Conservation (phyloP, 139 green algal genomes). For the Picochlorum sp. region DNA sequence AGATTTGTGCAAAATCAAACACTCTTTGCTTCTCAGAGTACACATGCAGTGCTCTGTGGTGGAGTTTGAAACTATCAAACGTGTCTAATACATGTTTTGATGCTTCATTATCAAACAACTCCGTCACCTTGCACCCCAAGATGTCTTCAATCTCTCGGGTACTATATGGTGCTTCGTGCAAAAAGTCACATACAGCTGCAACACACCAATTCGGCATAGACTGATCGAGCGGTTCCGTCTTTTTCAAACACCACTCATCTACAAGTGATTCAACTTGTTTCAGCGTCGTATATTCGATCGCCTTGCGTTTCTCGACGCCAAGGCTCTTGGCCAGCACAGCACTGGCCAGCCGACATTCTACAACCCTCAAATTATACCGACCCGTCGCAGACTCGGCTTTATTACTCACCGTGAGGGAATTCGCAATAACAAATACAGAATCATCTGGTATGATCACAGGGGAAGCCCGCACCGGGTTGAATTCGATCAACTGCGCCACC, state of each 20-base stretch:
- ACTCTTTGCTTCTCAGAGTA: slow-evolving; percentile 74
- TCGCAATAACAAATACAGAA: slow-evolving; percentile 87
- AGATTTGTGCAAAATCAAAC: slow-evolving; percentile 46
- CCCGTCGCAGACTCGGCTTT: slow-evolving; percentile 79
- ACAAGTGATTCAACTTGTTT: slow-evolving; percentile 35
- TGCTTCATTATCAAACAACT: slow-evolving; percentile 47
- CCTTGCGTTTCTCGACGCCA: slow-evolving; percentile 32
- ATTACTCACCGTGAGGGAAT: slow-evolving; percentile 84
- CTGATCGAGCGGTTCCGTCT: neutral
- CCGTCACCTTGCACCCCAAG: slow-evolving; percentile 39
- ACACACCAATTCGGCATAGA: neutral
- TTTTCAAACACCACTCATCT: slow-evolving; percentile 16
- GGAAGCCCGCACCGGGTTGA: slow-evolving; percentile 62
- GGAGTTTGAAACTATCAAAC: slow-evolving; percentile 51
- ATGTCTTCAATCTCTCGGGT: slow-evolving; percentile 45
- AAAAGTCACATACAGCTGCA: slow-evolving; percentile 42
- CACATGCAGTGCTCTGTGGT: slow-evolving; percentile 67
- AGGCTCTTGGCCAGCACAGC: slow-evolving; percentile 57
- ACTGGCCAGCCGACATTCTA: slow-evolving; percentile 82
- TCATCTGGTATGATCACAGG: slow-evolving; percentile 74
- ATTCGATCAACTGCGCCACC: slow-evolving; percentile 67
- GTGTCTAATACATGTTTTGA: slow-evolving; percentile 34
- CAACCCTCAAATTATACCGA: slow-evolving; percentile 92
- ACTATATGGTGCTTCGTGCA: slow-evolving; percentile 41
- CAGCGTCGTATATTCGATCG: neutral